Conservation (phyloP, 2,329 filamentous ascomycete genomes). For the Xylaria polymorpha region DNA sequence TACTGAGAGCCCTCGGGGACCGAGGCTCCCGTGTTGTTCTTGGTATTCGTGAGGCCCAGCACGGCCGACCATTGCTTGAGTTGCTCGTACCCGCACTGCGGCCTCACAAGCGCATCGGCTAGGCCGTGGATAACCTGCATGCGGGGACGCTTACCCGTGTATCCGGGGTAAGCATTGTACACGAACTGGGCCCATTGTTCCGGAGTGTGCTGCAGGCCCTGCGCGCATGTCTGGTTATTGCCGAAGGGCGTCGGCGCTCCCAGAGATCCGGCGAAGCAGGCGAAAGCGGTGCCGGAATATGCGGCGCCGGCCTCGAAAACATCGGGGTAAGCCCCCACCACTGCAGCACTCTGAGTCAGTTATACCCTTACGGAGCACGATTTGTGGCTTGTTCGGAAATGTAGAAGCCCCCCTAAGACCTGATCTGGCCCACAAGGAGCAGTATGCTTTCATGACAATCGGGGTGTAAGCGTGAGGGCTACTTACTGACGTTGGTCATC, state of each 20-base stretch:
- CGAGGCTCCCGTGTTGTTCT: slow-evolving; percentile 29
- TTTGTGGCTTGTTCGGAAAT: neutral
- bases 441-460: neutral
- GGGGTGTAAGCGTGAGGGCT: neutral
- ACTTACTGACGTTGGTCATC: slow-evolving; percentile 42
- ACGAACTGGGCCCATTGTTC: slow-evolving; percentile 50
- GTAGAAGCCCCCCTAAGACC: neutral
- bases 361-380: neutral
- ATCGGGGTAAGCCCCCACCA: slow-evolving; percentile 41
- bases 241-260: slow-evolving; percentile 36
- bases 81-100: slow-evolving; percentile 44
- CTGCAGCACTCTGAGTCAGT: slow-evolving; percentile 8
- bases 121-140: slow-evolving; percentile 53
- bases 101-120: slow-evolving; percentile 48
- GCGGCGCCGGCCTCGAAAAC: slow-evolving; percentile 40
- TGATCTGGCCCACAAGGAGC: neutral
- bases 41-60: slow-evolving; percentile 27
- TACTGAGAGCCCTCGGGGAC: slow-evolving; percentile 33
- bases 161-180: slow-evolving; percentile 52
- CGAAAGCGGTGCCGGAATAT: slow-evolving; percentile 28
- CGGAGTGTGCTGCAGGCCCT: slow-evolving; percentile 36
- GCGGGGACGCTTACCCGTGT: slow-evolving; percentile 50
- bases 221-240: slow-evolving; percentile 41
- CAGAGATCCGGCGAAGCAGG: slow-evolving; percentile 39
- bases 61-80: slow-evolving; percentile 45